Percentiles rank a stretch among this genome's conserved stretches.
Evolutionary conservation across 768 basidiomycete genomes (phyloP).

Genomic region (Trametopsis cervina): DNA sequence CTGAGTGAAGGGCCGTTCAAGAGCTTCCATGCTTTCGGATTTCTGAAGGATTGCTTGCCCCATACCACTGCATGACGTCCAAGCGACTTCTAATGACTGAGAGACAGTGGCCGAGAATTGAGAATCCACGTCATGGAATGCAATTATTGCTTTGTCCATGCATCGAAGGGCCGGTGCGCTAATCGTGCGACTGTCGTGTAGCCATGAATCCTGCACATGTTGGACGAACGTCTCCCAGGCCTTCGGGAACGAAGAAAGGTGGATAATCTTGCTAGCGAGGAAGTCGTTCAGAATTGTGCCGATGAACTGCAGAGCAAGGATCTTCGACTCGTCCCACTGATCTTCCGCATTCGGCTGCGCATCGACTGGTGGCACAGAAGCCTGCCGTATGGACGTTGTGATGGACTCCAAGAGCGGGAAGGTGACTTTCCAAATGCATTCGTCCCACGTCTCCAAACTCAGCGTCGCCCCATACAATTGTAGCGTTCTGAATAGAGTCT

Average conservation of each 20-base stretch:
- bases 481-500: constrained; percentile 90
- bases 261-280: constrained; percentile 64
- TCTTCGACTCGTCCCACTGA: constrained; percentile 85
- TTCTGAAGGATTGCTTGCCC: constrained; percentile 44
- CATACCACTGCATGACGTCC: constrained; percentile 63
- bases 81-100: constrained; percentile 54
- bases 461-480: constrained; percentile 89
- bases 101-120: constrained; percentile 31
- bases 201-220: constrained; percentile 64
- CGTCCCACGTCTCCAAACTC: constrained; percentile 78
- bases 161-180: constrained; percentile 83
- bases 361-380: constrained; percentile 9
- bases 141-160: constrained; percentile 71
- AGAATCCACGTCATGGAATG: constrained; percentile 33
- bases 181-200: constrained; percentile 54
- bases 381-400: constrained; percentile 45
- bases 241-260: constrained; percentile 57
- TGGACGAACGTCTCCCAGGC: constrained; percentile 73
- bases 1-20: constrained; percentile 56
- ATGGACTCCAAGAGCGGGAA: constrained; percentile 79
- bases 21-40: constrained; percentile 8
- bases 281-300: constrained; percentile 83
- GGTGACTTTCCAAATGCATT: constrained; percentile 86
- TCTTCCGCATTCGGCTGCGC: constrained; percentile 26
- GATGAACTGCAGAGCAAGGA: constrained; percentile 76